A percentile compares a stretch with the other conserved stretches of the same genome.
Conservation (phyloP, 192 early-diverging fungal species). For the Coemansia biformis region DNA sequence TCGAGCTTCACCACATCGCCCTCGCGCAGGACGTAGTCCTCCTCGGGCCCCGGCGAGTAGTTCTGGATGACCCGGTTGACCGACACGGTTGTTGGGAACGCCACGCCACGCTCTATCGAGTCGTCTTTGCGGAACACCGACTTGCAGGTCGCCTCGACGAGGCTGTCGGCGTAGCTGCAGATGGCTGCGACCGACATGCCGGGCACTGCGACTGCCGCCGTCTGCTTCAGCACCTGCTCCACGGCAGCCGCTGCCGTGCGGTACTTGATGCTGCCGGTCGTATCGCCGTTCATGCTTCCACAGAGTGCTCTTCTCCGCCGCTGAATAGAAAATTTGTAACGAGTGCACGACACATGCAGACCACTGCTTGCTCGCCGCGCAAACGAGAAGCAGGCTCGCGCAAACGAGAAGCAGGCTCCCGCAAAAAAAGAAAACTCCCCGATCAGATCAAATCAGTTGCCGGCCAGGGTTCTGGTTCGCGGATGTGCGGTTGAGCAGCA, state of each 20-base stretch:
- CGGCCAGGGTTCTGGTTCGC: too few species aligned
- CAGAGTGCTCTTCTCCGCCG: too few species aligned
- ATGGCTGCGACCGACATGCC: slow-evolving; percentile 61
- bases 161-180: slow-evolving; percentile 63
- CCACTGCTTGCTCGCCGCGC: too few species aligned
- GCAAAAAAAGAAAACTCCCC: too few species aligned
- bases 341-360: too few species aligned
- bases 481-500: too few species aligned
- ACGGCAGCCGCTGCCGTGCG: slow-evolving; percentile 37
- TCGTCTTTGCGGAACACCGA: slow-evolving; percentile 58
- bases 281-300: background rate
- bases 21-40: slow-evolving; percentile 59
- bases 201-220: slow-evolving; percentile 51
- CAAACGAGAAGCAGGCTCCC: too few species aligned
- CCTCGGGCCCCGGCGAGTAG: slow-evolving; percentile 63
- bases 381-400: too few species aligned
- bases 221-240: slow-evolving; percentile 51
- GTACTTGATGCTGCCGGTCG: slow-evolving; percentile 24
- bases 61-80: slow-evolving; percentile 77
- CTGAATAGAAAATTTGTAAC: too few species aligned
- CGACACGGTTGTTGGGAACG: slow-evolving; percentile 80
- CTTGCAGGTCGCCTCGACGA: slow-evolving; percentile 55
- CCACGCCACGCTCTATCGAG: slow-evolving; percentile 62
- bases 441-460: too few species aligned
- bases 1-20: slow-evolving; percentile 91